Conservation (phyloP, 78 protist species). For the Speleostelium caveatum region DNA sequence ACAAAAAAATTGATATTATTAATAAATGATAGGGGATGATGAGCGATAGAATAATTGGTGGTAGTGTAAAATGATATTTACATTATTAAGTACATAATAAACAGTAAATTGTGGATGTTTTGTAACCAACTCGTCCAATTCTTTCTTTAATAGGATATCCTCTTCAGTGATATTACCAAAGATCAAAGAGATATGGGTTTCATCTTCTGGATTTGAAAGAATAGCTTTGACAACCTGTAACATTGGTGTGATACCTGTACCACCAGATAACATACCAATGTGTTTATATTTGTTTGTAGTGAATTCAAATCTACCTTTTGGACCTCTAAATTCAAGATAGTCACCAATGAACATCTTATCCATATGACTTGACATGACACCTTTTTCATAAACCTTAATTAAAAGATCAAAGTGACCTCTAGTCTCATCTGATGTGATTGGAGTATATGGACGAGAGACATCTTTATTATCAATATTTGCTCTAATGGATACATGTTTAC, state of each 20-base stretch:
- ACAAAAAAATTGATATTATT: too few relatives aligned
- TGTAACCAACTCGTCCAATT: constrained; percentile 42
- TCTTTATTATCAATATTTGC: constrained; percentile 46
- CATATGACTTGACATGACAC: constrained; percentile 72
- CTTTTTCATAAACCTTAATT: constrained; percentile 84
- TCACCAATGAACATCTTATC: constrained; percentile 78
- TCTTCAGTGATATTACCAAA: constrained; percentile 83
- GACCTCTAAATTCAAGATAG: constrained; percentile 82
- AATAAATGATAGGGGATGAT: neutral
- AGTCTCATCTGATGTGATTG: constrained; percentile 71
- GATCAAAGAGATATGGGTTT: constrained; percentile 75
- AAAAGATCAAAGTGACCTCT: constrained; percentile 87
- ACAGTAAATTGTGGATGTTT: constrained; percentile 58
- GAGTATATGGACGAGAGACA: constrained; percentile 89
- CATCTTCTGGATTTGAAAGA: constrained; percentile 63
- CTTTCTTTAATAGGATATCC: constrained; percentile 80
- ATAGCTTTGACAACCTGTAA: constrained; percentile 85
- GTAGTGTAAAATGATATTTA: too few relatives aligned
- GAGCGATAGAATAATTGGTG: constrained; percentile 7
- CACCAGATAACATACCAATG: constrained; percentile 90
- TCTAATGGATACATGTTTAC: constrained; percentile 62
- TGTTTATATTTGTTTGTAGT: constrained; percentile 22
- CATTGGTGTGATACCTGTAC: constrained; percentile 94
- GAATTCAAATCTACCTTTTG: constrained; percentile 76
- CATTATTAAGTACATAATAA: constrained; percentile 63